phyloP scores from a whole-genome alignment of 495 filamentous ascomycete genomes.

The Glonium stellatum region DNA sequence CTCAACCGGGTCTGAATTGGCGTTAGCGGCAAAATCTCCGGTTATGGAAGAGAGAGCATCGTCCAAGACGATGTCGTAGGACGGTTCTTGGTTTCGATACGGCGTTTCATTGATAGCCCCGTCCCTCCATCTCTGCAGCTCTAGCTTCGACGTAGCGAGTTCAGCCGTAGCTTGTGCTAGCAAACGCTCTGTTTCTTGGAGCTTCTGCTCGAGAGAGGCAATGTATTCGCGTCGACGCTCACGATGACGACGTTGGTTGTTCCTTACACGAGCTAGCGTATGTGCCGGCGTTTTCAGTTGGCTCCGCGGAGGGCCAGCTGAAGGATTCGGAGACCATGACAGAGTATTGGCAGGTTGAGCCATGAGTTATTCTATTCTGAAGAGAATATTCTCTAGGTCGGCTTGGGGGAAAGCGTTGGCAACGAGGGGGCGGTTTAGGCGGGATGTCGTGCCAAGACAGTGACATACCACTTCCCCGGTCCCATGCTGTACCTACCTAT shows the following conservation, averaged over 20 bases:
- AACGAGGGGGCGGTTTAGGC: too few relatives aligned
- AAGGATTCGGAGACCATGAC: not conserved
- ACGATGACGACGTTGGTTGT: conserved; percentile 25
- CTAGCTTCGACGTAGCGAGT: conserved; percentile 4
- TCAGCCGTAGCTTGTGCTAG: conserved; percentile 14
- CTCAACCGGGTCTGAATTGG: too few relatives aligned
- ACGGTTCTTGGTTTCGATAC: not conserved
- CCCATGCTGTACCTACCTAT: too few relatives aligned
- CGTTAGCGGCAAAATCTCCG: too few relatives aligned
- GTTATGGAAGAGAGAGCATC: not conserved
- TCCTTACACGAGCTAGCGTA: conserved; percentile 20
- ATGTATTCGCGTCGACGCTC: conserved; percentile 19
- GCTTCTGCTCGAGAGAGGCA: conserved; percentile 14
- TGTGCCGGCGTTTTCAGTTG: conserved; percentile 15
- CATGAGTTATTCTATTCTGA: not conserved
- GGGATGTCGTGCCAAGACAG: too few relatives aligned
- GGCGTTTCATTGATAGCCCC: not conserved
- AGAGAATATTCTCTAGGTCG: too few relatives aligned
- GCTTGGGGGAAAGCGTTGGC: too few relatives aligned
- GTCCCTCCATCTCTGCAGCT: conserved; percentile 4
- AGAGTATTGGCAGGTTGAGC: not conserved
- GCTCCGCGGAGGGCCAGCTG: not conserved
- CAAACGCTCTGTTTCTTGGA: conserved; percentile 10
- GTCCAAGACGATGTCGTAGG: not conserved
- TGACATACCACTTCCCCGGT: too few relatives aligned